These are phyloP conservation scores for Botryococcus braunii DNA, from an alignment of 163 green algal genomes.

Conservation along the genomic window DNA sequence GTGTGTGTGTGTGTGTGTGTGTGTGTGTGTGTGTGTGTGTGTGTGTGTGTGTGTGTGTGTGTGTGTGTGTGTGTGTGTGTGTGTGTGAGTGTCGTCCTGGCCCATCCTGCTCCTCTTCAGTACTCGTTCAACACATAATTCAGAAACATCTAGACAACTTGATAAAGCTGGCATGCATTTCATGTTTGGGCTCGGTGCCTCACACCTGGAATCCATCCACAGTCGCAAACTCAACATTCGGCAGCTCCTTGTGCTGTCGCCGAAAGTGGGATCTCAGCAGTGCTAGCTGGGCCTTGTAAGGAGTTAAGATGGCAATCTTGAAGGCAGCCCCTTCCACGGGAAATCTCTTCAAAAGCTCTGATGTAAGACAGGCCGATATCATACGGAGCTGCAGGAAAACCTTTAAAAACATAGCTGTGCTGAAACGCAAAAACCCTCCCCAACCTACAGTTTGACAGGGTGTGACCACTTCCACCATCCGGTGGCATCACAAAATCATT, in stretches of 20 bases:
- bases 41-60: background rate
- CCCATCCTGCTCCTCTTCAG: background rate
- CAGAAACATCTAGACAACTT: background rate
- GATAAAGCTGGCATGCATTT: background rate
- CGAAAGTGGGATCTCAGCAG: slow-evolving; percentile 23
- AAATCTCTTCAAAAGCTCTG: background rate
- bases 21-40: background rate
- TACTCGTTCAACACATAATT: background rate
- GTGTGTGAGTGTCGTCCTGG: background rate
- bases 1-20: too few relatives aligned
- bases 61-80: background rate
- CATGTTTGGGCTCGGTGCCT: background rate
- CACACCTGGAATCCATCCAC: slow-evolving; percentile 35
- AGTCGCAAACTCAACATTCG: slow-evolving; percentile 37
- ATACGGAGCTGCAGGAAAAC: background rate
- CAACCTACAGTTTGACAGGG: background rate
- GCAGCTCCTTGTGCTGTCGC: slow-evolving; percentile 2
- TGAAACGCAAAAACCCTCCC: background rate
- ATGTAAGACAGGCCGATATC: background rate
- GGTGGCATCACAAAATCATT: background rate
- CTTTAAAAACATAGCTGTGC: background rate
- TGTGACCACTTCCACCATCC: too few relatives aligned
- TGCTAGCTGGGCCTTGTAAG: slow-evolving; percentile 38
- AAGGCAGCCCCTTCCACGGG: background rate
- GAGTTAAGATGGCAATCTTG: slow-evolving; percentile 35